These are phyloP conservation scores for Coemansia sp. DNA, from an alignment of 192 early-diverging fungal species.

Conservation along the genomic window DNA sequence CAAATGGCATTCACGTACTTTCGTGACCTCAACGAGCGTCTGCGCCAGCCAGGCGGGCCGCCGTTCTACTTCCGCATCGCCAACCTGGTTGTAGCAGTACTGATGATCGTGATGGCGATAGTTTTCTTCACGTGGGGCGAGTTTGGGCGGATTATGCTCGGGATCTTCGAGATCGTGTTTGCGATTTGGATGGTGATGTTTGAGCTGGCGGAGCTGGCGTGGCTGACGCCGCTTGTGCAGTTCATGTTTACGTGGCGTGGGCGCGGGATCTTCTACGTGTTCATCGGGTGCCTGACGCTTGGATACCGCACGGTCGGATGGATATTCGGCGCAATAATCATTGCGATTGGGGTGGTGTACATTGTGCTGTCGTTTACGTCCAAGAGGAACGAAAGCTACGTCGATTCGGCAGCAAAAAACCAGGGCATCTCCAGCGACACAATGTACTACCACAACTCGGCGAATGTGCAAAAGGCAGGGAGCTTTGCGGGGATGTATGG, in stretches of 20 bases:
- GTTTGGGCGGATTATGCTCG: conserved; percentile 53
- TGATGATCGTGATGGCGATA: conserved; percentile 45
- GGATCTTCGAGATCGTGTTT: conserved; percentile 46
- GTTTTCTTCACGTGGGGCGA: conserved; percentile 49
- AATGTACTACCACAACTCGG: conserved; percentile 24
- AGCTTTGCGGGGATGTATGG: conserved; percentile 14
- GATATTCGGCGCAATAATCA: conserved; percentile 46
- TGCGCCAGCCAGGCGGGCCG: conserved; percentile 48
- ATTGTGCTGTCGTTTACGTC: conserved; percentile 45
- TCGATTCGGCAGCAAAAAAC: background rate
- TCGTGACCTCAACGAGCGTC: conserved; percentile 30
- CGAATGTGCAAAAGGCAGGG: conserved; percentile 21
- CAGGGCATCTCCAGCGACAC: background rate
- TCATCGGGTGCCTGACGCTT: conserved; percentile 49
- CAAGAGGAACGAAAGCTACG: conserved; percentile 43
- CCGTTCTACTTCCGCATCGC: conserved; percentile 46
- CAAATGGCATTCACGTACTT: conserved; percentile 39
- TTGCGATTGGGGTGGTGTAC: conserved; percentile 30
- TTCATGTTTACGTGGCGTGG: conserved; percentile 57
- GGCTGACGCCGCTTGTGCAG: conserved; percentile 42
- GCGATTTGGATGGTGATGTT: conserved; percentile 49
- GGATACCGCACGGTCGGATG: conserved; percentile 40
- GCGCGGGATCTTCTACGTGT: conserved; percentile 49
- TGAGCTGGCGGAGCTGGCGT: conserved; percentile 40
- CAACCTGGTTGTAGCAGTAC: conserved; percentile 37